Conservation (phyloP, 2,329 filamentous ascomycete genomes). For the Aspergillus pseudonomiae region DNA sequence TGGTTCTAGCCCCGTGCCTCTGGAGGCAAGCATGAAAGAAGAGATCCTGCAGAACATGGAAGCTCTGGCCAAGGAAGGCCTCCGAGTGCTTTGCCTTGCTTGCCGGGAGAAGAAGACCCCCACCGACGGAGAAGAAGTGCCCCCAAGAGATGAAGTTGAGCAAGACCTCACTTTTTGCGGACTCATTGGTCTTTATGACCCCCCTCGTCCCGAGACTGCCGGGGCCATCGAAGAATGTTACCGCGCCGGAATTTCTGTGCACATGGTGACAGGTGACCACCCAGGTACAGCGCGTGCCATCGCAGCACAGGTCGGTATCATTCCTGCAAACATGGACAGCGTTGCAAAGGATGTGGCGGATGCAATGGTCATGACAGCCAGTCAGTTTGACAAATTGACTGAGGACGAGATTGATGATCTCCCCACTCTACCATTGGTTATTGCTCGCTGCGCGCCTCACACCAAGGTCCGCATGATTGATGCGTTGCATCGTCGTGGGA, state of each 20-base stretch:
- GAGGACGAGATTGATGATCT: slow-evolving; percentile 71
- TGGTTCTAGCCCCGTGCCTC: slow-evolving; percentile 40
- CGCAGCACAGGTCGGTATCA: slow-evolving; percentile 76
- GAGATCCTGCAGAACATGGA: slow-evolving; percentile 71
- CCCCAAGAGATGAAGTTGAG: slow-evolving; percentile 65
- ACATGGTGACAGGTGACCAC: slow-evolving; percentile 85
- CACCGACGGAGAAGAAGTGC: slow-evolving; percentile 23
- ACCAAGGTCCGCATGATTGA: slow-evolving; percentile 88
- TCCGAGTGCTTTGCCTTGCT: slow-evolving; percentile 70
- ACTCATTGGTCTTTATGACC: slow-evolving; percentile 85
- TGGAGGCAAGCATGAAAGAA: slow-evolving; percentile 58
- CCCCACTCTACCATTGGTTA: slow-evolving; percentile 59
- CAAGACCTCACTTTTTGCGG: slow-evolving; percentile 72
- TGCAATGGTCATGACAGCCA: slow-evolving; percentile 73
- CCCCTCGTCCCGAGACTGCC: slow-evolving; percentile 78
- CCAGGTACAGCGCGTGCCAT: slow-evolving; percentile 78
- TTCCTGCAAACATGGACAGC: slow-evolving; percentile 64
- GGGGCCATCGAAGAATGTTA: slow-evolving; percentile 71
- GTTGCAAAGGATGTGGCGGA: slow-evolving; percentile 66
- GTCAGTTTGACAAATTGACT: slow-evolving; percentile 75
- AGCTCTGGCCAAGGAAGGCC: slow-evolving; percentile 64
- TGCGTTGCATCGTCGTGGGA: slow-evolving; percentile 56
- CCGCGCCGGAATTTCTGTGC: slow-evolving; percentile 73
- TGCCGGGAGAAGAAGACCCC: slow-evolving; percentile 35
- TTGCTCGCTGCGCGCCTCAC: slow-evolving; percentile 61